Base-by-base conservation (phyloP, 2,329 filamentous ascomycete species). In the Cylindrodendrum hubeiense region DNA sequence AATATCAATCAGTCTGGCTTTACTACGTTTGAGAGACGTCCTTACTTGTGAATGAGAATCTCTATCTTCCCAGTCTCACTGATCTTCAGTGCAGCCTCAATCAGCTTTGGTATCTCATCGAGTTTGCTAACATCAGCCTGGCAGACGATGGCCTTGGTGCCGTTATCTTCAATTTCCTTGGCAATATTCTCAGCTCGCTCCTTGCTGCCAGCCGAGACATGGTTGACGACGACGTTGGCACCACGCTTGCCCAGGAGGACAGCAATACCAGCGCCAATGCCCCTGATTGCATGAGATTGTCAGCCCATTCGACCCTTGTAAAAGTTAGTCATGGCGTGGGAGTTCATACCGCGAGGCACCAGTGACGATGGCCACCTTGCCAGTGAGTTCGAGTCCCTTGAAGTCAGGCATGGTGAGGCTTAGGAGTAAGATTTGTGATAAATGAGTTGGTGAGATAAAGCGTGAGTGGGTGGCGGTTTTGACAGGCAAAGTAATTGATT, bases 291-390 rank as follows among this genome's bases (percentile, higher is more conserved):
- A 26, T 13, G 8, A 43, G 3, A 51, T 12, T 2, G 43, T 26
- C 28, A 37, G 28, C 3, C 19, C 50, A 24, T 10, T 5, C 8
- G 5, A 15, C 10, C 28, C 22, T 15, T 33, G 15, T 2, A 1
- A 26, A 22, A 15, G 19, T 5, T 37, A 0, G 1, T 5, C 33
- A 6, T 6, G 33, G 5, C 33, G 15, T 4, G 12, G 2, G 5
- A 8, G 56, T 4, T 17, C 15, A 5, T 56, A 69, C 67, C 67
- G 33, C 2, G 67, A 73, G 2, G 67, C 63, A 6, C 71, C 71
- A 1, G 71, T 73, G 22, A 73, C 69, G 1, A 73, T 68, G 59
- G 73, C 73, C 19, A 62, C 65, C 60, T 74, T 74, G 61, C 74
- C 72, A 2, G 61, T 54, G 12, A 75, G 60, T 6, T 72, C 68